Evolutionary conservation across 352 stramenopile species (phyloP).

Genomic region (Thalassiosira livingstoniorum): DNA sequence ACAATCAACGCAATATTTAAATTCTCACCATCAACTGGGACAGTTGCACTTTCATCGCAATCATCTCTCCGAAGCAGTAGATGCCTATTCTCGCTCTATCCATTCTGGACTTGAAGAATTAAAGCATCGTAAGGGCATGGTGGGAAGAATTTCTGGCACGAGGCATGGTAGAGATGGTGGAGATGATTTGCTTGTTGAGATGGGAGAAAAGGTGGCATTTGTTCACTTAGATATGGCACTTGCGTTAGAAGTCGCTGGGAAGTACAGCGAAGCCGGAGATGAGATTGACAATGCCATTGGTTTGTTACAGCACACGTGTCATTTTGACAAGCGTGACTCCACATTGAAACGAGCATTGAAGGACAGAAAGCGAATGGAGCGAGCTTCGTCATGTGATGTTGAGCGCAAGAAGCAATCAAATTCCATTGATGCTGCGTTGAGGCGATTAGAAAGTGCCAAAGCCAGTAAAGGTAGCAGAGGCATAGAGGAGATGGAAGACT

Average conservation of each 20-base stretch:
- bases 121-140: slow-evolving; percentile 34
- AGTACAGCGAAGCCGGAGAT: slow-evolving; percentile 36
- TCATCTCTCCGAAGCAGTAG: slow-evolving; percentile 54
- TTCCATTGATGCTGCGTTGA: slow-evolving; percentile 21
- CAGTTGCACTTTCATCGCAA: slow-evolving; percentile 37
- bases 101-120: slow-evolving; percentile 47
- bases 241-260: slow-evolving; percentile 52
- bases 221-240: slow-evolving; percentile 49
- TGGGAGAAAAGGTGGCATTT: slow-evolving; percentile 26
- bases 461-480: not conserved
- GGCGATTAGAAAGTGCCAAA: slow-evolving; percentile 19
- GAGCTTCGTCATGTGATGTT: slow-evolving; percentile 22
- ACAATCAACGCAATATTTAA: slow-evolving; percentile 24
- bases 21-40: slow-evolving; percentile 29
- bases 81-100: slow-evolving; percentile 47
- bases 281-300: slow-evolving; percentile 45
- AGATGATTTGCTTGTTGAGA: slow-evolving; percentile 7
- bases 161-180: not conserved
- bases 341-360: slow-evolving; percentile 15
- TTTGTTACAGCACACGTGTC: slow-evolving; percentile 43
- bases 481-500: slow-evolving; percentile 26
- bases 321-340: slow-evolving; percentile 11
- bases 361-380: slow-evolving; percentile 44
- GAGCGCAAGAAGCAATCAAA: slow-evolving; percentile 6
- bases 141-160: not conserved